Evolutionary conservation across 495 filamentous ascomycete genomes (phyloP).

Genomic region (Polyplosphaeria fusca): DNA sequence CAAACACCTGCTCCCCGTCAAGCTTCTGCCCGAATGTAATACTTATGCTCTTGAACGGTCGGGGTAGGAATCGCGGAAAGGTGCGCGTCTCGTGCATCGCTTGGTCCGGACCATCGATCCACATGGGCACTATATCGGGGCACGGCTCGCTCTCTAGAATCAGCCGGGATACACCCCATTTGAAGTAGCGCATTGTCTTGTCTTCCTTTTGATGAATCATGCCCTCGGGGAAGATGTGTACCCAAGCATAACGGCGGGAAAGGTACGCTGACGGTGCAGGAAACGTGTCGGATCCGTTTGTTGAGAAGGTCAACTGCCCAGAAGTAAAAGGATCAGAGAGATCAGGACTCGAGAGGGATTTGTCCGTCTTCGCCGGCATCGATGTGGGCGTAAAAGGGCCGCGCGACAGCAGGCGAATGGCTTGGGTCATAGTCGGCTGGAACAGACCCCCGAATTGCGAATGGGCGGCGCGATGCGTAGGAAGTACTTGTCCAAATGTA

Average conservation of each 20-base stretch:
- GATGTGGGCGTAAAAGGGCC: conserved; percentile 52
- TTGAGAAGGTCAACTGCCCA: conserved; percentile 62
- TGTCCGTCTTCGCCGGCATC: conserved; percentile 25
- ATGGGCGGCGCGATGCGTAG: conserved; percentile 76
- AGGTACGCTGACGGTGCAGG: conserved; percentile 55
- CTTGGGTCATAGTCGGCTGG: conserved; percentile 83
- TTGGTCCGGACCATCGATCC: conserved; percentile 80
- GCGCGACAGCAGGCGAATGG: conserved; percentile 75
- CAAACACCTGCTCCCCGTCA: conserved; percentile 59
- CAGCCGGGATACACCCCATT: conserved; percentile 87
- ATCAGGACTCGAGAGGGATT: conserved; percentile 50
- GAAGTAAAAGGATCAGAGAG: conserved; percentile 59
- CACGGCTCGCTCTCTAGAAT: conserved; percentile 81
- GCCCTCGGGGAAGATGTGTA: conserved; percentile 95
- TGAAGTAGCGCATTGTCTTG: conserved; percentile 88
- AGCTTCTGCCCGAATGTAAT: conserved; percentile 71
- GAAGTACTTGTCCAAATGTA: conserved; percentile 79
- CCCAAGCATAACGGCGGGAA: conserved; percentile 64
- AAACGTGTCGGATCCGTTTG: conserved; percentile 56
- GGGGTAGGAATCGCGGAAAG: conserved; percentile 79
- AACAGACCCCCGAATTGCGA: conserved; percentile 74
- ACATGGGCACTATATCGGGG: conserved; percentile 88
- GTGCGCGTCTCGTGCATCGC: conserved; percentile 77
- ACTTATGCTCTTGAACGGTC: conserved; percentile 64
- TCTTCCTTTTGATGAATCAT: conserved; percentile 82